Conservation (phyloP, 2,329 filamentous ascomycete genomes). For the Alternaria rosae region DNA sequence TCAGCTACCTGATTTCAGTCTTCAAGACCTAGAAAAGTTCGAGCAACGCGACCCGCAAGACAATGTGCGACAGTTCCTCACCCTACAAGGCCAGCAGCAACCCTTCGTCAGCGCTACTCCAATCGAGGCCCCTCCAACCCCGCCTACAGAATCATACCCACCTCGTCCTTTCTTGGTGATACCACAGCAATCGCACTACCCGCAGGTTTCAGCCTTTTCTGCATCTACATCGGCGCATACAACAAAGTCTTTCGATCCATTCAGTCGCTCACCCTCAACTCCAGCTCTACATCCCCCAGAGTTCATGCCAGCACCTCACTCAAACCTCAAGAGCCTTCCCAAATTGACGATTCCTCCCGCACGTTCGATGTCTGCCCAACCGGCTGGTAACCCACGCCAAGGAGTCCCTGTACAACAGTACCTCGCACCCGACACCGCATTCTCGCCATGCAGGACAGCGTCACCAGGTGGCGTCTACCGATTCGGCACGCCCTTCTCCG, state of each 20-base stretch:
- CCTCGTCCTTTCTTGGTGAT: constrained; percentile 41
- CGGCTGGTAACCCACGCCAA: constrained; percentile 34
- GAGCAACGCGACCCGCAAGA: constrained; percentile 83
- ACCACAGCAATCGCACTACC: constrained; percentile 38
- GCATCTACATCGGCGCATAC: constrained; percentile 46
- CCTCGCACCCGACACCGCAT: constrained; percentile 48
- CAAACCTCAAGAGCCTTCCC: constrained; percentile 63
- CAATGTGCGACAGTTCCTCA: constrained; percentile 89
- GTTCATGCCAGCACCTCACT: constrained; percentile 54
- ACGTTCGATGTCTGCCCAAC: constrained; percentile 48
- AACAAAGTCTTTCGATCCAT: constrained; percentile 39
- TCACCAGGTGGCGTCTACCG: constrained; percentile 73
- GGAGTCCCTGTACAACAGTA: constrained; percentile 34
- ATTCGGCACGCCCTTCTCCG: constrained; percentile 86
- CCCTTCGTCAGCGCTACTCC: constrained; percentile 72
- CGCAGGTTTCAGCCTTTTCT: constrained; percentile 44
- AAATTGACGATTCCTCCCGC: constrained; percentile 63
- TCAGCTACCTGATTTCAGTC: constrained; percentile 66
- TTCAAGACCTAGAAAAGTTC: constrained; percentile 78
- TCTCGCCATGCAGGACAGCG: constrained; percentile 57
- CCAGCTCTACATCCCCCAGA: constrained; percentile 49
- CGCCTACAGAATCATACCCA: constrained; percentile 52
- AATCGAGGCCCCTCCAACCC: constrained; percentile 57
- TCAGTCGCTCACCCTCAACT: constrained; percentile 22
- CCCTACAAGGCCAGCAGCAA: constrained; percentile 76